A percentile compares a stretch with the other conserved stretches of the same genome.
These are phyloP conservation scores for Entomortierella beljakovae DNA, from an alignment of 192 early-diverging fungal genomes.

Conservation along the genomic window DNA sequence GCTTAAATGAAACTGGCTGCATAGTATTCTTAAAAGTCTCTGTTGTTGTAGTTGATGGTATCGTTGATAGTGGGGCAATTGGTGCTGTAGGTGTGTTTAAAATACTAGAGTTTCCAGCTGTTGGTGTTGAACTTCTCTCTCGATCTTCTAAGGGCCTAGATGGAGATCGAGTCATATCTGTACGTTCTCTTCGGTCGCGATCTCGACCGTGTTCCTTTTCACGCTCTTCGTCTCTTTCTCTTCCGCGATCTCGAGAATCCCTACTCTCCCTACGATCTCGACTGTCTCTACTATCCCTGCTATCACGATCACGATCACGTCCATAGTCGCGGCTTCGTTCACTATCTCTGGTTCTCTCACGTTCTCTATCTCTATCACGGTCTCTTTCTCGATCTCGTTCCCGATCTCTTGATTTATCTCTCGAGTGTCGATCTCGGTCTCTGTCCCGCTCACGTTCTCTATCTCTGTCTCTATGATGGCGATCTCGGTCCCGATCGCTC, in stretches of 20 bases:
- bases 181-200: constrained; percentile 6
- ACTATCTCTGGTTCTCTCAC: constrained; percentile 46
- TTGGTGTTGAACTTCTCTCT: constrained; percentile 29
- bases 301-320: constrained; percentile 50
- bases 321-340: constrained; percentile 51
- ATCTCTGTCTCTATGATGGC: constrained; percentile 32
- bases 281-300: constrained; percentile 36
- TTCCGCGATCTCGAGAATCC: constrained; percentile 30
- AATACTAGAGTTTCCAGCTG: background rate
- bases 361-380: constrained; percentile 12
- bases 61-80: background rate
- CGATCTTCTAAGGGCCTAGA: constrained; percentile 19
- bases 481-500: constrained; percentile 6
- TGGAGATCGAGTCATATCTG: constrained; percentile 12
- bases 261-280: constrained; percentile 25
- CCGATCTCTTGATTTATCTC: constrained; percentile 30
- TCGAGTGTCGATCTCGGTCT: constrained; percentile 30
- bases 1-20: constrained; percentile 4
- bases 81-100: background rate
- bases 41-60: background rate
- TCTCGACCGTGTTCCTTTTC: constrained; percentile 10
- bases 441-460: constrained; percentile 21
- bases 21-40: background rate
- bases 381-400: constrained; percentile 16
- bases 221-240: constrained; percentile 21